These are phyloP conservation scores for Ustilago shanxiensis DNA, from an alignment of 1,284 basidiomycete species.

Conservation along the genomic window DNA sequence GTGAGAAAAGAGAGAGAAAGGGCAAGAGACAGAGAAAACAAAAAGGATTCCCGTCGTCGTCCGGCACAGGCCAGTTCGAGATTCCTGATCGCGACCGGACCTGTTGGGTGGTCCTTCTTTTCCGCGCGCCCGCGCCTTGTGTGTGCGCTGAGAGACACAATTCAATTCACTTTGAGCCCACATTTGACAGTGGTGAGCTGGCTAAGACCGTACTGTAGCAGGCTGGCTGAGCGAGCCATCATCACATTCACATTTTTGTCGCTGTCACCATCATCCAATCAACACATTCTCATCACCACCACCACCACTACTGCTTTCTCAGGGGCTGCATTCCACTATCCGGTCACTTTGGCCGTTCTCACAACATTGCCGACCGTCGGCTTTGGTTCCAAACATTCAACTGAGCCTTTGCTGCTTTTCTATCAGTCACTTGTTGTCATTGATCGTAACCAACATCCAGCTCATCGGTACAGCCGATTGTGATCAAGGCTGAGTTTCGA, in stretches of 20 bases:
- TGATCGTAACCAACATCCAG: neutral
- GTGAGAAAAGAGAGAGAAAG: too few relatives aligned
- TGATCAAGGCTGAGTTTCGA: constrained; percentile 16
- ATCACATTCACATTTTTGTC: neutral
- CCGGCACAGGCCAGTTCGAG: constrained; percentile 31
- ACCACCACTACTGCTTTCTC: too few relatives aligned
- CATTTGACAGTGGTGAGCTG: neutral
- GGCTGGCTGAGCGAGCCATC: neutral
- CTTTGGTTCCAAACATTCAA: constrained; percentile 18
- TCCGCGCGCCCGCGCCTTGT: constrained; percentile 13
- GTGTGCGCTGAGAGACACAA: neutral
- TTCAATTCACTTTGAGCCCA: constrained; percentile 1
- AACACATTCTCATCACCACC: neutral
- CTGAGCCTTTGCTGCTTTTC: neutral
- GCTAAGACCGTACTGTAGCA: too few relatives aligned
- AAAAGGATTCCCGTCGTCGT: constrained; percentile 27
- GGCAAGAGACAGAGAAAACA: neutral
- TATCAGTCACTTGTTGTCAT: neutral
- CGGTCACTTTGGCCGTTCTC: neutral
- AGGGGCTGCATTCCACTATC: neutral
- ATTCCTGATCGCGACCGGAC: constrained; percentile 44
- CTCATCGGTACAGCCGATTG: constrained; percentile 24
- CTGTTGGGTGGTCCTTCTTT: constrained; percentile 4
- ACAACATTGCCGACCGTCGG: constrained; percentile 16
- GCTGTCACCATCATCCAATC: constrained; percentile 16